phyloP scores from a whole-genome alignment of 129 eudicot genomes.

The Solidago caesia region DNA sequence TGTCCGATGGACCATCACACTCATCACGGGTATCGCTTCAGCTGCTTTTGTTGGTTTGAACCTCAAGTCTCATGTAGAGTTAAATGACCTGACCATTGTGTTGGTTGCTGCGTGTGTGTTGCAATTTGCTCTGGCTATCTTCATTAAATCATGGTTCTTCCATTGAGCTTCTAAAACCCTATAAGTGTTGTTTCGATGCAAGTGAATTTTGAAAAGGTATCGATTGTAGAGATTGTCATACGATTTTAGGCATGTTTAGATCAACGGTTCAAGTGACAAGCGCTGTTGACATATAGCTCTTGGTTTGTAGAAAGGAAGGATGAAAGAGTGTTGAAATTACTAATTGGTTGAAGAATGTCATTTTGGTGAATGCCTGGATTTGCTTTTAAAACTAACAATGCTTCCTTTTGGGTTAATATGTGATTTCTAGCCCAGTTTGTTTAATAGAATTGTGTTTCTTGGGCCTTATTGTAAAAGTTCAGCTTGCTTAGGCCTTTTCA shows the following conservation, averaged over 20 bases:
- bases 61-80: slow-evolving; percentile 65
- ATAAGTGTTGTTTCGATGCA: slow-evolving; percentile 29
- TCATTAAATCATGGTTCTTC: slow-evolving; percentile 92
- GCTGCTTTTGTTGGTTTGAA: slow-evolving; percentile 85
- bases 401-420: slow-evolving; percentile 18
- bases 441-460: not conserved
- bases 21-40: slow-evolving; percentile 67
- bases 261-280: slow-evolving; percentile 13
- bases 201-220: slow-evolving; percentile 26
- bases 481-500: no score
- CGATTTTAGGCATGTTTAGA: slow-evolving; percentile 22
- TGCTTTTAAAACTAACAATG: slow-evolving; percentile 35
- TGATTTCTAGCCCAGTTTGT: slow-evolving; percentile 20
- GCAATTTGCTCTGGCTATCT: slow-evolving; percentile 75
- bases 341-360: not conserved
- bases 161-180: slow-evolving; percentile 28
- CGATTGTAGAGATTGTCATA: slow-evolving; percentile 30
- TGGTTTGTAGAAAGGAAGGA: slow-evolving; percentile 33
- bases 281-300: slow-evolving; percentile 23
- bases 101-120: slow-evolving; percentile 71
- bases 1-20: slow-evolving; percentile 75
- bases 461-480: no score
- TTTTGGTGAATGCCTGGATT: slow-evolving; percentile 22
- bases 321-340: slow-evolving; percentile 6
- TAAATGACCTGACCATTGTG: slow-evolving; percentile 59